Evolutionary conservation across 176 grass and related monocot species (phyloP).

Genomic region (Bonia amplexicaulis): DNA sequence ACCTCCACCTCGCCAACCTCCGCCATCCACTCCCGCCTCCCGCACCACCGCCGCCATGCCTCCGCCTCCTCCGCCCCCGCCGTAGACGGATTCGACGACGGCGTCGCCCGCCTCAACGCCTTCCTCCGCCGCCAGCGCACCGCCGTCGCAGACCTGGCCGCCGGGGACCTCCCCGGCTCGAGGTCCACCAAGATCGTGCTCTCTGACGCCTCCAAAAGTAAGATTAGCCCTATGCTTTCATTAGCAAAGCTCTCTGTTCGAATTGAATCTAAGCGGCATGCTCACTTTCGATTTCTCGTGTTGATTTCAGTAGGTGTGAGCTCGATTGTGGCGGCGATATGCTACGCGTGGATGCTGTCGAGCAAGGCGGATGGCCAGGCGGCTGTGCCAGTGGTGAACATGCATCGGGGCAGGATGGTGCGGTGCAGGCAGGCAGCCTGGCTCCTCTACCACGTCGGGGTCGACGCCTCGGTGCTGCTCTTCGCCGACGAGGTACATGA

Average conservation of each 20-base stretch:
- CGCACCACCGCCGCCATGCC: conserved; percentile 21
- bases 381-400: conserved; percentile 51
- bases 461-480: too few species aligned
- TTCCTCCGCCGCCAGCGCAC: conserved; percentile 61
- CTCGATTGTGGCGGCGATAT: conserved; percentile 61
- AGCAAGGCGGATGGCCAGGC: conserved; percentile 49
- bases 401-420: conserved; percentile 48
- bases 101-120: conserved; percentile 42
- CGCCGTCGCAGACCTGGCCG: conserved; percentile 24
- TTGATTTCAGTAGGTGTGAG: conserved; percentile 29
- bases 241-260: background rate
- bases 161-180: conserved; percentile 17
- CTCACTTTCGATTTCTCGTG: background rate
- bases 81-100: conserved; percentile 20
- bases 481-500: conserved; percentile 55
- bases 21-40: background rate
- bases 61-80: conserved; percentile 17
- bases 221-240: background rate
- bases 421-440: conserved; percentile 58
- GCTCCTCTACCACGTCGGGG: conserved; percentile 64
- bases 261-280: background rate
- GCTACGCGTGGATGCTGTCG: conserved; percentile 59
- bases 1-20: background rate
- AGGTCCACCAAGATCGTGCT: conserved; percentile 51
- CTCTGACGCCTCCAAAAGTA: conserved; percentile 58